Percentiles rank a stretch among this genome's conserved stretches.
These are phyloP conservation scores for Globisporangium middletonii DNA, from an alignment of 352 stramenopile genomes.

Conservation along the genomic window DNA sequence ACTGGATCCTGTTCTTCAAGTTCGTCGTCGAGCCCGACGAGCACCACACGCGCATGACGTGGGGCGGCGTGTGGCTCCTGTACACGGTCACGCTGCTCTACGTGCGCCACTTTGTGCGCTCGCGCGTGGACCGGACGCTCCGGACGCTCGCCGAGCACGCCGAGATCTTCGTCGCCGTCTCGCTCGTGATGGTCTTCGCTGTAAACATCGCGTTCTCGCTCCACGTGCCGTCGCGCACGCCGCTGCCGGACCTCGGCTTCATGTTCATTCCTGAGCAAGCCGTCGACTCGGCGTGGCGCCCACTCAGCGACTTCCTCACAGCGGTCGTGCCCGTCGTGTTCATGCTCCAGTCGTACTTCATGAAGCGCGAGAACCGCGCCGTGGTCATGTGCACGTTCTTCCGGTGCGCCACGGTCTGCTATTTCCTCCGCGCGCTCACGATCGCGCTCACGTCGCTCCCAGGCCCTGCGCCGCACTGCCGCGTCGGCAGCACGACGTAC, in stretches of 20 bases:
- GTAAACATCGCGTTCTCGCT: slow-evolving; percentile 74
- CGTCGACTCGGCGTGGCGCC: slow-evolving; percentile 46
- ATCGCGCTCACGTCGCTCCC: slow-evolving; percentile 66
- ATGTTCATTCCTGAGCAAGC: slow-evolving; percentile 65
- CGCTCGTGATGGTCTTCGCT: slow-evolving; percentile 56
- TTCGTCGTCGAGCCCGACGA: slow-evolving; percentile 50
- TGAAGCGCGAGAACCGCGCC: slow-evolving; percentile 44
- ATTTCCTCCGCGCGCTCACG: slow-evolving; percentile 62
- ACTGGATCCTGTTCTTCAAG: slow-evolving; percentile 65
- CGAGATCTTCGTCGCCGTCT: slow-evolving; percentile 65
- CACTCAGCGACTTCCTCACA: slow-evolving; percentile 64
- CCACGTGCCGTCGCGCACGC: slow-evolving; percentile 46
- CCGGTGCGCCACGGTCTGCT: slow-evolving; percentile 59
- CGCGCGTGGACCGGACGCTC: slow-evolving; percentile 31
- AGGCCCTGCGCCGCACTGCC: slow-evolving; percentile 63
- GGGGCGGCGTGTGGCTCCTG: slow-evolving; percentile 48
- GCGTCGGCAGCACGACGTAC: slow-evolving; percentile 40
- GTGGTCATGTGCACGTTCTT: slow-evolving; percentile 57
- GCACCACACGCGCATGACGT: slow-evolving; percentile 33
- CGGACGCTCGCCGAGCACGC: slow-evolving; percentile 42
- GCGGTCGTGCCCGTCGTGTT: slow-evolving; percentile 52
- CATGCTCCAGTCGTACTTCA: slow-evolving; percentile 42
- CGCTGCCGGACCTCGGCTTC: slow-evolving; percentile 68
- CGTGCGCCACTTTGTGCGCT: slow-evolving; percentile 37
- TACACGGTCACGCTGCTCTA: slow-evolving; percentile 41